These are phyloP conservation scores for Kwoniella sp. DNA, from an alignment of 768 basidiomycete genomes.

Conservation along the genomic window DNA sequence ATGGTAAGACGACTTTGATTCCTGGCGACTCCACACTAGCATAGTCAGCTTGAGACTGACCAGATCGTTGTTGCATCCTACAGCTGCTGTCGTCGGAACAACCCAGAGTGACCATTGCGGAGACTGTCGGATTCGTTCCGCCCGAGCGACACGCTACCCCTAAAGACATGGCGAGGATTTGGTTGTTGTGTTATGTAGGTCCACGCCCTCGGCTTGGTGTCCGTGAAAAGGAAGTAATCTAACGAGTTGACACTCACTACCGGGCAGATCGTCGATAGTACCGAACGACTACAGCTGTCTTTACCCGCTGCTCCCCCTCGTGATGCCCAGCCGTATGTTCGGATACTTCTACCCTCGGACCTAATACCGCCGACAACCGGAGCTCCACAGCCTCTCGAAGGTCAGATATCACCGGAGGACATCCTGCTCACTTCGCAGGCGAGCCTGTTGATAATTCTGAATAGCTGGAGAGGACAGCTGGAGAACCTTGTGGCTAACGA, in stretches of 20 bases:
- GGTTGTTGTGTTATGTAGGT: conserved; percentile 45
- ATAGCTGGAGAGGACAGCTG: neutral
- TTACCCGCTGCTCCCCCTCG: conserved; percentile 10
- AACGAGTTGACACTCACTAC: too few species aligned
- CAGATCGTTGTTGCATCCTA: neutral
- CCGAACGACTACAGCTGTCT: conserved; percentile 17
- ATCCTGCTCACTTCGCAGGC: conserved; percentile 21
- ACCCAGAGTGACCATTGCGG: conserved; percentile 24
- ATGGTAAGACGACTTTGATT: conserved; percentile 17
- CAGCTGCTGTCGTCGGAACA: conserved; percentile 23
- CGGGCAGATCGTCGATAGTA: conserved; percentile 29
- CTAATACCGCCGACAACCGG: neutral
- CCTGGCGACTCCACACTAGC: neutral
- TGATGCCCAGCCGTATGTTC: conserved; percentile 21
- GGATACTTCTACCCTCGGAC: conserved; percentile 15
- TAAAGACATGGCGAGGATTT: conserved; percentile 37
- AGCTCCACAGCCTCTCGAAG: neutral
- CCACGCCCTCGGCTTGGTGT: neutral
- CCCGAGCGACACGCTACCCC: conserved; percentile 30
- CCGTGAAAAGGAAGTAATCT: neutral
- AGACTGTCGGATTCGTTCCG: conserved; percentile 24
- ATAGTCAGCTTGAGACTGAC: neutral
- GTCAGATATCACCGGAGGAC: neutral
- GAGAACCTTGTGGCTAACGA: neutral
- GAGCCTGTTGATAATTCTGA: conserved; percentile 9